Conservation (phyloP, 1,139 yeast species). For the Taphrina deformans region DNA sequence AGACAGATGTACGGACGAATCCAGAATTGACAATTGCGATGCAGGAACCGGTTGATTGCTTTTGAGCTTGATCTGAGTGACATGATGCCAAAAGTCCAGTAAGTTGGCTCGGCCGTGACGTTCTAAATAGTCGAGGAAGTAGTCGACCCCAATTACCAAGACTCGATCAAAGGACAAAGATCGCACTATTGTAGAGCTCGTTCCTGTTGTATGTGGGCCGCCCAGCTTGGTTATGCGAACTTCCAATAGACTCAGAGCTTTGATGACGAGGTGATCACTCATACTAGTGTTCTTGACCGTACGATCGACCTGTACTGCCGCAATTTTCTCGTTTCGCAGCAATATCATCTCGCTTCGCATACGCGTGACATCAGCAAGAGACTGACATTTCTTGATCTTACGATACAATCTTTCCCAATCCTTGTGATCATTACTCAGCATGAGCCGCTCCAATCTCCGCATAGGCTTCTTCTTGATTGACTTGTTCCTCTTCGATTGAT, state of each 20-base stretch:
- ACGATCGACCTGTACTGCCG: neutral
- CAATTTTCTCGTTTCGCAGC: neutral
- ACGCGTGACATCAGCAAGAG: constrained; percentile 12
- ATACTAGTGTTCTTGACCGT: neutral
- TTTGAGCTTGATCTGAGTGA: neutral
- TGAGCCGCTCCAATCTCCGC: constrained; percentile 58
- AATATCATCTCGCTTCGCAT: constrained; percentile 19
- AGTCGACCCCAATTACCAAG: neutral
- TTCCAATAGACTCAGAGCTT: constrained; percentile 15
- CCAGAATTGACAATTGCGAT: constrained; percentile 4
- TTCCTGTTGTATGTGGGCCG: neutral
- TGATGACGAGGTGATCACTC: constrained; percentile 7
- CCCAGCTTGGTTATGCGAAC: constrained; percentile 6
- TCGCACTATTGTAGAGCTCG: neutral
- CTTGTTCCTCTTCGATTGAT: constrained; percentile 37
- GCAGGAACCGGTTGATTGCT: neutral
- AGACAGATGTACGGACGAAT: constrained; percentile 1
- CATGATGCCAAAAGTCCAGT: constrained; percentile 23
- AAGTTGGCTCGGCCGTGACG: neutral
- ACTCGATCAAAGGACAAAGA: constrained; percentile 6
- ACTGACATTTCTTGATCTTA: constrained; percentile 17
- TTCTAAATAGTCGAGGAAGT: constrained; percentile 5
- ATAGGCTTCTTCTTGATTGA: constrained; percentile 37
- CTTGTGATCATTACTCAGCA: constrained; percentile 47
- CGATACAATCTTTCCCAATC: constrained; percentile 24